phyloP scores from a whole-genome alignment of 352 stramenopile genomes.

The Sclerospora graminicola region DNA sequence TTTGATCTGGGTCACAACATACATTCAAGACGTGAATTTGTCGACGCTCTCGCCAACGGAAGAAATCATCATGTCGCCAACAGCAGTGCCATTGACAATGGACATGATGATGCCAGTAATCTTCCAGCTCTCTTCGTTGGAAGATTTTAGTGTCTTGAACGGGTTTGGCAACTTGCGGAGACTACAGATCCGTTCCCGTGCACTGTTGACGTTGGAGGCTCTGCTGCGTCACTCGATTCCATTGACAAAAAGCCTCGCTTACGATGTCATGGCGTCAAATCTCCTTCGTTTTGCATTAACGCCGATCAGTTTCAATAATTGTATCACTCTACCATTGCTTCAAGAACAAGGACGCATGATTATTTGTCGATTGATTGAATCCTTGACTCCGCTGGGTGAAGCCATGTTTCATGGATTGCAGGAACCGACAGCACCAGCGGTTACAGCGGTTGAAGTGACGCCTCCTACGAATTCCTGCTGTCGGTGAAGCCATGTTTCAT shows the following conservation, averaged over 20 bases:
- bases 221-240: no score
- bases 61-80: conserved; percentile 55
- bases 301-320: conserved; percentile 54
- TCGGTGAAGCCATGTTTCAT: no score
- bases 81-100: conserved; percentile 33
- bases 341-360: conserved; percentile 81
- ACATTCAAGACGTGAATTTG: conserved; percentile 73
- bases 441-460: no score
- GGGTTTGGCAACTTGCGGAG: conserved; percentile 72
- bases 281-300: no score
- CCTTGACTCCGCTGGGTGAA: conserved; percentile 59
- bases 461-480: conserved; percentile 43
- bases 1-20: conserved; percentile 73
- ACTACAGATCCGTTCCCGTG: conserved; percentile 78
- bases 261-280: no score
- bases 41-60: conserved; percentile 59
- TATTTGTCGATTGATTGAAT: conserved; percentile 73
- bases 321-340: conserved; percentile 64
- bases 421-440: no score
- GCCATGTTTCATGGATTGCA: no score
- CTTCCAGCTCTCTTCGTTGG: conserved; percentile 63
- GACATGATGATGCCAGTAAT: conserved; percentile 84
- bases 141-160: conserved; percentile 49
- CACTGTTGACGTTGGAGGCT: no score
- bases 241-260: no score